Percentiles rank a stretch among this genome's conserved stretches.
phyloP scores from a whole-genome alignment of 768 basidiomycete genomes.

The Lactarius indigo region DNA sequence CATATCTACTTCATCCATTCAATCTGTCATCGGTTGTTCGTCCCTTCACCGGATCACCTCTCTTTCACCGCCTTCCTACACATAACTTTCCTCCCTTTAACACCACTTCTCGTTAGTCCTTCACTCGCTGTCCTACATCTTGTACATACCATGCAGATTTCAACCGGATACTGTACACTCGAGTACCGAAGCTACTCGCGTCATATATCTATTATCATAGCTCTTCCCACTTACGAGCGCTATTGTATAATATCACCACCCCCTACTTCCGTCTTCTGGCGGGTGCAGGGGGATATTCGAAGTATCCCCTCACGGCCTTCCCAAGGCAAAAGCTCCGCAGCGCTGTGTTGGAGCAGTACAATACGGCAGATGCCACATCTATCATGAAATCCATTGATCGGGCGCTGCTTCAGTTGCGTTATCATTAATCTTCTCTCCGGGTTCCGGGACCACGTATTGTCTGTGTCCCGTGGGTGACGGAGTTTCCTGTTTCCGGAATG shows the following conservation, averaged over 20 bases:
- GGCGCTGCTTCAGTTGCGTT: not conserved
- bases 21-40: constrained; percentile 1
- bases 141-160: constrained; percentile 9
- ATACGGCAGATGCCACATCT: not conserved
- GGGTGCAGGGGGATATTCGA: not conserved
- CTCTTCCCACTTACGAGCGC: constrained; percentile 9
- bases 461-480: not conserved
- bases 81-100: not conserved
- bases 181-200: not conserved
- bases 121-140: constrained; percentile 7
- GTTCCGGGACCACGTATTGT: not conserved
- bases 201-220: constrained; percentile 14
- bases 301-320: not conserved
- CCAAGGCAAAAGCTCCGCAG: not conserved
- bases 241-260: constrained; percentile 13
- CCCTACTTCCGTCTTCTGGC: not conserved
- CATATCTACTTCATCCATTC: constrained; percentile 13
- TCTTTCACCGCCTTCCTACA: not conserved
- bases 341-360: not conserved
- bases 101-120: not conserved
- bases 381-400: not conserved
- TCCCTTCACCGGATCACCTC: not conserved
- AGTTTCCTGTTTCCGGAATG: not conserved
- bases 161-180: not conserved
- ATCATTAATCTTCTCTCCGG: not conserved